Conservation (phyloP, 306 rosid genomes). For the Benincasa hispida region DNA sequence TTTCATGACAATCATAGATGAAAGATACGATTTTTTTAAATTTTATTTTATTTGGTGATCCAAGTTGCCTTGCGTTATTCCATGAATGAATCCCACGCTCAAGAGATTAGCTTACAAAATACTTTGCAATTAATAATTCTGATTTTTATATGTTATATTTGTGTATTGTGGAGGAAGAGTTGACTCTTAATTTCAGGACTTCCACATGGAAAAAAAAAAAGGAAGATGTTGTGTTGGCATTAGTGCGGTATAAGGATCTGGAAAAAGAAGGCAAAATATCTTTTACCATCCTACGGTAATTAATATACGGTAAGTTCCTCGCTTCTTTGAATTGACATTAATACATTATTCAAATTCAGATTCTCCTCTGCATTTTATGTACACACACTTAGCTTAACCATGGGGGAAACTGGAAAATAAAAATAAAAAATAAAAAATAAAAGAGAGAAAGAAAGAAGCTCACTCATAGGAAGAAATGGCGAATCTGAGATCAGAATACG, state of each 20-base stretch:
- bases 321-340: not conserved
- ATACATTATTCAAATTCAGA: not conserved
- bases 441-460: not conserved
- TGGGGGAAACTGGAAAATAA: not conserved
- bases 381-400: not conserved
- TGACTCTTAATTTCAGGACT: slow-evolving; percentile 1
- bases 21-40: not conserved
- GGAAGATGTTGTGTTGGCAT: not conserved
- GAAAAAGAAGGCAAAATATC: not conserved
- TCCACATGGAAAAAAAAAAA: not conserved
- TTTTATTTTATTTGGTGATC: not conserved
- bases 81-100: not conserved
- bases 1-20: not conserved
- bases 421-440: no score
- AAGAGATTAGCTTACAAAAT: not conserved
- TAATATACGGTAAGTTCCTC: not conserved
- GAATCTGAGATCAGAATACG: not conserved
- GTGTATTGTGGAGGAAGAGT: not conserved
- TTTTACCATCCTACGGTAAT: not conserved
- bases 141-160: not conserved
- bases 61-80: not conserved
- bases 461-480: not conserved
- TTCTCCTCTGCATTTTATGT: not conserved
- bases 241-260: not conserved
- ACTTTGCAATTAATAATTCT: not conserved